Percentiles rank a stretch among this genome's conserved stretches.
phyloP scores from a whole-genome alignment of 169 alveolate genomes.

The Plasmodium gallinaceum region DNA sequence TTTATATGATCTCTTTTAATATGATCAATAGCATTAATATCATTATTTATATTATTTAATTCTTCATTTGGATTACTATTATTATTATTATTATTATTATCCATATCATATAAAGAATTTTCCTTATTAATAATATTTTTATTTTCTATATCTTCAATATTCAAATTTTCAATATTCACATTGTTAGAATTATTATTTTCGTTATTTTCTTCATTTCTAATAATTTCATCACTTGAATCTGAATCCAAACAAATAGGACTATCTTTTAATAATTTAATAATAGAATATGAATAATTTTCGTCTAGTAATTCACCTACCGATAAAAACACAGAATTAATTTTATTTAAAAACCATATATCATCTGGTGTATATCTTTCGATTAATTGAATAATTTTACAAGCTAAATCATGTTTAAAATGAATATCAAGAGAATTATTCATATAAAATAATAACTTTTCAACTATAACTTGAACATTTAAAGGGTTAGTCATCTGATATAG shows the following conservation, averaged over 20 bases:
- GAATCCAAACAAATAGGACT: slow-evolving; percentile 52
- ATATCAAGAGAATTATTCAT: slow-evolving; percentile 64
- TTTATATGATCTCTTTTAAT: not conserved
- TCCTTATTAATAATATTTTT: not conserved
- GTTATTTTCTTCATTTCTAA: slow-evolving; percentile 19
- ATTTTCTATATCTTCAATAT: slow-evolving; percentile 12
- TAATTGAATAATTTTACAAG: slow-evolving; percentile 62
- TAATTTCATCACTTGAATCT: slow-evolving; percentile 39
- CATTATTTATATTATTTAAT: not conserved
- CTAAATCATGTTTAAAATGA: slow-evolving; percentile 75
- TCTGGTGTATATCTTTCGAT: slow-evolving; percentile 75
- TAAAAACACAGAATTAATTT: slow-evolving; percentile 45
- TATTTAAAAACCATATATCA: slow-evolving; percentile 73
- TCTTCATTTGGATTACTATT: not conserved
- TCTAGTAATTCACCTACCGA: slow-evolving; percentile 75
- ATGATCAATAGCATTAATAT: not conserved
- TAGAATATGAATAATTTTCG: slow-evolving; percentile 65
- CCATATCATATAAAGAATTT: not conserved
- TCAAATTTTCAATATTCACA: slow-evolving; percentile 19
- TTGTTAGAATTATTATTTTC: not conserved
- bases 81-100: not conserved
- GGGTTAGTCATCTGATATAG: slow-evolving; percentile 95
- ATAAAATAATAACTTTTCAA: slow-evolving; percentile 88
- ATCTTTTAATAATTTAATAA: slow-evolving; percentile 62
- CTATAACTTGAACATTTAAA: slow-evolving; percentile 93